Evolutionary conservation across 1,284 basidiomycete species (phyloP), one percentile per base, ranked within the genome.

Genomic region (Malassezia brasiliensis): DNA sequence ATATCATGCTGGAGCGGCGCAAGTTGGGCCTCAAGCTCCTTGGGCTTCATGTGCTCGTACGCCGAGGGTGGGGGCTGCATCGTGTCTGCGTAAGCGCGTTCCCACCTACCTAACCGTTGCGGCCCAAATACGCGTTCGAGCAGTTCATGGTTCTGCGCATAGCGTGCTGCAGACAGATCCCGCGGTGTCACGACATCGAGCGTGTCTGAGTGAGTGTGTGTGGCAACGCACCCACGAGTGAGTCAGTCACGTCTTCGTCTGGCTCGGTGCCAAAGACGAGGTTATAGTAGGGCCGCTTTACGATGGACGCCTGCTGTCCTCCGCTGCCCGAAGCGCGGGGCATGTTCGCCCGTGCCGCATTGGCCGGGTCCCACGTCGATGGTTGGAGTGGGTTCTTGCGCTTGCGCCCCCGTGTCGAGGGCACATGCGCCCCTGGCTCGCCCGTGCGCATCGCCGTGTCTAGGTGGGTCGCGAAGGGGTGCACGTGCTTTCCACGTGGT

Each of bases 141-240:
- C 19, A 69, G 58, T 41, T 68, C 67, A 59, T 74, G 72, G 41
- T 72, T 68, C 46, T 59, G 59, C n/a, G 62, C 64, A 50, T 70
- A 74, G 15, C 72, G 47, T 0, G 70, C 69, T 2, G 64, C 62
- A 22, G 69, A 64, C 8, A 74, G 52, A 47, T 74, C 72, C 2
- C 72, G 48, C 14, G 67, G 64, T 0, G 61, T 62, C 19, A 67
- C 53, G 1, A 68, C 39, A 54, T 74, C 72, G 15, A 73, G 60
- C 38, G 72, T 67, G 42, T 74, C 71, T 51, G 39, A 7, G 57
- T 39, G 14, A 46, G 54, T 30, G 22, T 9, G 4, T 10, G 11
- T 8, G 22, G 8, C 0, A 6, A 56, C 49, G 30, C 25, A 52
- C 50, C 57, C 8, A 61, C 52, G 15, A 61, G 45, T n/a, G 45